Conservation (phyloP, 2,329 filamentous ascomycete genomes). For the Lachnellula suecica region DNA sequence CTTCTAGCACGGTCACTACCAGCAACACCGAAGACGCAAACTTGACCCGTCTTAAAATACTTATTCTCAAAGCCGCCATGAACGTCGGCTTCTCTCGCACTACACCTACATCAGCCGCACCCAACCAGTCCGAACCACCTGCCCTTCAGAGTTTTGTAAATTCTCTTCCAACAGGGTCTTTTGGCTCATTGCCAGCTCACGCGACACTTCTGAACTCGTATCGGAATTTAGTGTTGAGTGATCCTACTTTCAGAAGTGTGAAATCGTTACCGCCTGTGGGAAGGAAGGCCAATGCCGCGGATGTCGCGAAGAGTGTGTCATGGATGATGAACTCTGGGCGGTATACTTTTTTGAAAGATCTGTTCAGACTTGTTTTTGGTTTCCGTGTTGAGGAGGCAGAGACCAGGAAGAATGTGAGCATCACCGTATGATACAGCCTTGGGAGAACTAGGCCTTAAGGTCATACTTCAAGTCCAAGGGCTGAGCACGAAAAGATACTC, state of each 20-base stretch:
- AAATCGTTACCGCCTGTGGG: constrained; percentile 54
- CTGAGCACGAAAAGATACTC: background rate
- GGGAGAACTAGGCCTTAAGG: no score
- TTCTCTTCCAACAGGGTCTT: constrained; percentile 71
- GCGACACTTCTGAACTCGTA: constrained; percentile 73
- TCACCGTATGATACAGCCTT: constrained; percentile 56
- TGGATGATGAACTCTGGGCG: constrained; percentile 72
- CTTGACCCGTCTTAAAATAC: constrained; percentile 71
- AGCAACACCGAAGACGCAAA: constrained; percentile 69
- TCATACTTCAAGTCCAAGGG: background rate
- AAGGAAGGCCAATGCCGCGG: constrained; percentile 64
- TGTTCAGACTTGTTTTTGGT: constrained; percentile 83
- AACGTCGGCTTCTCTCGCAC: constrained; percentile 75
- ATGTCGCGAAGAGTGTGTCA: constrained; percentile 76
- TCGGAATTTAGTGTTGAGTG: constrained; percentile 74
- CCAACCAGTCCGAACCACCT: constrained; percentile 42
- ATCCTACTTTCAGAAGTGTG: constrained; percentile 62
- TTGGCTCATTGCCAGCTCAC: constrained; percentile 72
- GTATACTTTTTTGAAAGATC: constrained; percentile 77
- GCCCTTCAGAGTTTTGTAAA: constrained; percentile 76
- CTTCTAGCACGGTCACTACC: constrained; percentile 71
- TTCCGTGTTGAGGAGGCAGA: constrained; percentile 79
- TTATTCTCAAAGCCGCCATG: constrained; percentile 83
- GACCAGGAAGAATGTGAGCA: constrained; percentile 62
- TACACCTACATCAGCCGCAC: constrained; percentile 31